Base-by-base conservation (phyloP, 257 asterid genomes). In the Knoxia roxburghii region DNA sequence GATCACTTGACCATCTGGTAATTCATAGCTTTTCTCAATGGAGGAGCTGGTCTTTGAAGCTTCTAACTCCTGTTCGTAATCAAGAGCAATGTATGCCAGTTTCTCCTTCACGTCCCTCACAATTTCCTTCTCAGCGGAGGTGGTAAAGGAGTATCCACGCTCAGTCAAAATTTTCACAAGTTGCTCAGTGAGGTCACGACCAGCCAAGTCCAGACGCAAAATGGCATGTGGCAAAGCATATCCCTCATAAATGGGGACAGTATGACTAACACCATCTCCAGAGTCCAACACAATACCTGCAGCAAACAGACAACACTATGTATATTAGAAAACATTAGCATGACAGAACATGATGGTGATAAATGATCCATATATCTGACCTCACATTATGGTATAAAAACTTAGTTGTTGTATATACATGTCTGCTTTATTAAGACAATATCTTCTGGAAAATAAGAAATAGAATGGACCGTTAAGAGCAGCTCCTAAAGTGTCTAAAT, bases 151-250 rank as follows among this genome's bases (percentile, higher is more conserved):
- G 73, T 79, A 79, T 33, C 83, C 83, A 50, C 80, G 83, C 73
- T 79, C 83, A 0, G 83, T 79, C 11, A 75, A 50, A 73, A 79
- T 79, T 65, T 79, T 79, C 75, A 75, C 67, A 0, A 79, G 68
- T 50, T 71, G 35, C 41, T 78, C 82, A 4, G 82, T 78, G 23
- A 78, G 79, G 59, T 79, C 83, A 10, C 80, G 83, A 48, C 83
- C 83, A 29, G 83, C 80, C 55, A 79, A 79, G 53, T 79, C 78
- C 17, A 79, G 76, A 68, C 80, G 80, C 1, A 79, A 64, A 71
- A 79, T 79, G 67, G 83, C 83, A 69, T 79, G 83, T 51, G 83
- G 83, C 14, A 79, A 69, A 46, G 83, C 83, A 41, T 79, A 79
- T 33, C 83, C 83, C 52, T 79, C 83, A 3, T 79, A 79, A 46